Evolutionary conservation across 495 filamentous ascomycete species (phyloP), one percentile per base, ranked within the genome.

Genomic region (Parachaetomium inaequale): DNA sequence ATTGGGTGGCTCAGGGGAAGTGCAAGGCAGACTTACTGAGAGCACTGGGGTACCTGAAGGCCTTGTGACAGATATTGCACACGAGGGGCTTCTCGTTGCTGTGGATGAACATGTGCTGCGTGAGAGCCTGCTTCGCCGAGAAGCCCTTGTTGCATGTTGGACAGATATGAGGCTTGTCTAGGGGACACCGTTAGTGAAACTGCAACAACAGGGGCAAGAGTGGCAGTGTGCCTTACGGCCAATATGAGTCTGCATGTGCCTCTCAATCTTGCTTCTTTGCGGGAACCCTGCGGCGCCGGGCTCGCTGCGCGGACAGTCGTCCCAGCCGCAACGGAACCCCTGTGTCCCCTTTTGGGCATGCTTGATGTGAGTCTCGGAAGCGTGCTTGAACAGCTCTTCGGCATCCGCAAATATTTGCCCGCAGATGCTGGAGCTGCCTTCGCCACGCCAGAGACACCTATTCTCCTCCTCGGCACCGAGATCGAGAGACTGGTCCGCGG

Each of bases 211-310:
- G 19, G 42, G 7, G n/a, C 42, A 23, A 46, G 19, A 17, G 8
- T 23, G 2, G 40, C 38, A 23, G 31, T 19, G 15, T 38, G 4
- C 75, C 85, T 77, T 77, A 86, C 85, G 83, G 45, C 77, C 79
- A 42, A 84, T 85, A 67, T 88, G 85, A 1, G 82, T 84, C 45
- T 85, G 80, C 68, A 87, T 80, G 67, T 88, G 85, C 25, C 85
- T 76, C 59, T 84, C 80, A 19, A 88, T 78, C 67, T 88, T 88
- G 63, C 83, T 84, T 56, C 77, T 75, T 63, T 84, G 81, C 43
- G 77, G 73, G 69, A 87, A 82, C 55, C 79, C 80, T 29, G 73
- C 65, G 36, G 68, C 73, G 52, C 72, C 75, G 55, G 58, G 49
- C 6, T 64, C 63, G 62, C 84, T 84, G 1, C 77, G 69, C 25